Percentiles rank a stretch among this genome's conserved stretches.
phyloP scores from a whole-genome alignment of 176 grass and related monocot genomes.

The Paspalum vaginatum region DNA sequence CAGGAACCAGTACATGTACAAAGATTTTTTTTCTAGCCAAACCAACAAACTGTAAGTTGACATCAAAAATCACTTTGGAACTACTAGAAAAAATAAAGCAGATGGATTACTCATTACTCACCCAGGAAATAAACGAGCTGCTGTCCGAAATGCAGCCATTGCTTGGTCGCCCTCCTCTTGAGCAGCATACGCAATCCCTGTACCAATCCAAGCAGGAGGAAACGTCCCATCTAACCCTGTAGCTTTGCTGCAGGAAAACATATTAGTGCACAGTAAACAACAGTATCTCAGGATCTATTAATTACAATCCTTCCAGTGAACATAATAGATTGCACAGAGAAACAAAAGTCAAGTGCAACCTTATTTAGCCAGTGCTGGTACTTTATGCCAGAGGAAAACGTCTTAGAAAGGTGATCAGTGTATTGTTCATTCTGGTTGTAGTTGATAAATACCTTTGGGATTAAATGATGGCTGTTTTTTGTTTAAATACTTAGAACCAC shows the following conservation, averaged over 20 bases:
- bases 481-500: neutral
- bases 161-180: conserved; percentile 96
- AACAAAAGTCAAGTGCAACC: neutral
- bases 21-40: conserved; percentile 7
- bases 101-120: conserved; percentile 49
- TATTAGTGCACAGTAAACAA: conserved; percentile 39
- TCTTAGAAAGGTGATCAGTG: neutral
- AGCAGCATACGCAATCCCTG: conserved; percentile 90
- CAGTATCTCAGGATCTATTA: neutral
- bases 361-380: neutral
- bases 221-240: conserved; percentile 87
- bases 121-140: conserved; percentile 97
- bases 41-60: conserved; percentile 13
- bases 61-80: conserved; percentile 9
- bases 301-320: conserved; percentile 10
- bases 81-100: conserved; percentile 20
- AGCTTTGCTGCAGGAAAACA: conserved; percentile 72
- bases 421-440: neutral
- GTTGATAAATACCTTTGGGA: neutral
- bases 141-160: conserved; percentile 90
- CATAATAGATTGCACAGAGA: neutral
- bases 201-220: conserved; percentile 94
- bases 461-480: neutral
- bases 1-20: conserved; percentile 13
- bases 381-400: neutral